Conservation (phyloP, 805 yeast genomes). For the Saccharomycopsis capsularis region DNA sequence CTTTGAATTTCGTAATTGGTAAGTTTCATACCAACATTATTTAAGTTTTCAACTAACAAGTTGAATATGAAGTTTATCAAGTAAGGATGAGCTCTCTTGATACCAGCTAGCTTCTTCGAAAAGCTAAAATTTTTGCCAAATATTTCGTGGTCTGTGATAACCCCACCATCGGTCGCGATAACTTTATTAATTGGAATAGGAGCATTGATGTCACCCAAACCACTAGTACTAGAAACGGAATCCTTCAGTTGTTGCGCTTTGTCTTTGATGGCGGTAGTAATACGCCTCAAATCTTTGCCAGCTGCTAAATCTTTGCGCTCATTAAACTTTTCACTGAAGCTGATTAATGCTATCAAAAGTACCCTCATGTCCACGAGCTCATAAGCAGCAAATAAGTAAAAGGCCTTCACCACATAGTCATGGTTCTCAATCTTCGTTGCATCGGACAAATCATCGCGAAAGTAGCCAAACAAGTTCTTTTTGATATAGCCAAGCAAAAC, state of each 20-base stretch:
- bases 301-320: not conserved
- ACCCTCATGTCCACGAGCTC: slow-evolving; percentile 7
- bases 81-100: not conserved
- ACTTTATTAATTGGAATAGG: not conserved
- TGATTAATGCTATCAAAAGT: not conserved
- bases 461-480: no score
- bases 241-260: no score
- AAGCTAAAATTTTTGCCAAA: not conserved
- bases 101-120: not conserved
- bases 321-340: not conserved
- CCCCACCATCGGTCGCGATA: not conserved
- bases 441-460: no score
- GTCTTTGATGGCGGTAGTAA: not conserved
- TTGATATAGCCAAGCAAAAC: no score
- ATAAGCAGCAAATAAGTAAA: slow-evolving; percentile 5
- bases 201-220: not conserved
- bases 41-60: not conserved
- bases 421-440: no score
- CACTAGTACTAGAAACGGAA: not conserved
- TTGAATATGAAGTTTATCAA: not conserved
- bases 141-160: not conserved
- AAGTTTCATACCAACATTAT: not conserved
- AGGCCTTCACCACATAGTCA: not conserved
- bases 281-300: not conserved
- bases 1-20: not conserved